Evolutionary conservation across 148 eudicot genomes (phyloP).

Genomic region (Polygonum maritimum): DNA sequence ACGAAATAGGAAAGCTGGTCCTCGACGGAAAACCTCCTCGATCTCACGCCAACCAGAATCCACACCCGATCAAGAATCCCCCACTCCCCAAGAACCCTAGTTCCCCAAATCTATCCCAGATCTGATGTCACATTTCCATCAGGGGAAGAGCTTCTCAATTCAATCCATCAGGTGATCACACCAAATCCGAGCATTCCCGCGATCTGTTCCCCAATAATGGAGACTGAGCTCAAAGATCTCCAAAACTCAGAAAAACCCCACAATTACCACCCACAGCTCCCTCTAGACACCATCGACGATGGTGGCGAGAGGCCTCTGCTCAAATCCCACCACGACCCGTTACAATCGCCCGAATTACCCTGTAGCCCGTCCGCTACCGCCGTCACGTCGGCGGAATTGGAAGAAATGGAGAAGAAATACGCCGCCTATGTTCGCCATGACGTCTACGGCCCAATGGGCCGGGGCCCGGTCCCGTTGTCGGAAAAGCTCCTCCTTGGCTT

Average conservation of each 20-base stretch:
- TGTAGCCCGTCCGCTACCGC: constrained; percentile 13
- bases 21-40: not conserved
- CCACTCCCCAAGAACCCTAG: not conserved
- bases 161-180: not conserved
- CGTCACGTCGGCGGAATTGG: constrained; percentile 21
- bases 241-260: not conserved
- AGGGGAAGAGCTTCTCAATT: not conserved
- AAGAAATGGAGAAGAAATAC: constrained; percentile 61
- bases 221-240: constrained; percentile 35
- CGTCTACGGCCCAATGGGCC: constrained; percentile 66
- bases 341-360: constrained; percentile 8
- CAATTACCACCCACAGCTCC: not conserved
- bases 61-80: not conserved
- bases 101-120: not conserved
- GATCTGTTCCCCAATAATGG: constrained; percentile 26
- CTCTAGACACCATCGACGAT: constrained; percentile 20
- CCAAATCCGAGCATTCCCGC: not conserved
- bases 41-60: constrained; percentile 5
- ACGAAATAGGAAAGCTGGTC: too few species aligned
- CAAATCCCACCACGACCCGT: constrained; percentile 16
- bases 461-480: constrained; percentile 37
- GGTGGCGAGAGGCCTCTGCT: constrained; percentile 53
- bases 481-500: constrained; percentile 42
- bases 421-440: constrained; percentile 69
- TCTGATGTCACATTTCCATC: not conserved